phyloP scores from a whole-genome alignment of 1,139 yeast species.

The Suzukiozyma palmioleophila region DNA sequence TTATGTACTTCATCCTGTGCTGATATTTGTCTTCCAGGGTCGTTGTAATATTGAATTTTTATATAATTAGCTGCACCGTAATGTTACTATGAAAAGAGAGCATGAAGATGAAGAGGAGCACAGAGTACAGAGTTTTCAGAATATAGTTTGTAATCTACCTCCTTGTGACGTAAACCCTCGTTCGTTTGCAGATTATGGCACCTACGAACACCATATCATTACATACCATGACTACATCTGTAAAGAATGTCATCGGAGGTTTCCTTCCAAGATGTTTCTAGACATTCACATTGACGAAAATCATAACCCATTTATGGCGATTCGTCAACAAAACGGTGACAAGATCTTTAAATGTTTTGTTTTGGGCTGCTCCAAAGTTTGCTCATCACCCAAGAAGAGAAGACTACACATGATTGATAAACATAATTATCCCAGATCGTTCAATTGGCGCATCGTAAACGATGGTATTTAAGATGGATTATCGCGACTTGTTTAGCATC shows the following conservation, averaged over 20 bases:
- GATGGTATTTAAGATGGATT: constrained; percentile 12
- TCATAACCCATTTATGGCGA: constrained; percentile 47
- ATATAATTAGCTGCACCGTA: no score
- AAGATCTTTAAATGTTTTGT: constrained; percentile 39
- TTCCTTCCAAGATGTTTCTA: constrained; percentile 37
- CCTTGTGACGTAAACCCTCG: constrained; percentile 10
- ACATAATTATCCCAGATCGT: constrained; percentile 47
- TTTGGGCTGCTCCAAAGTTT: constrained; percentile 28
- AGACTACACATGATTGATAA: constrained; percentile 43
- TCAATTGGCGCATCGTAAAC: constrained; percentile 35
- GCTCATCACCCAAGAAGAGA: constrained; percentile 31
- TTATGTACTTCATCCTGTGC: not conserved
- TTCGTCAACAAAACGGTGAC: constrained; percentile 33
- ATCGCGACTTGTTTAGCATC: not conserved
- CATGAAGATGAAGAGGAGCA: constrained; percentile 8
- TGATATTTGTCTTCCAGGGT: no score
- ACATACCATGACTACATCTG: constrained; percentile 29
- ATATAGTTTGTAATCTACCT: constrained; percentile 9
- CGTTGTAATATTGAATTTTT: no score
- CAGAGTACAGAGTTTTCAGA: not conserved
- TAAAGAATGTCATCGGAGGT: constrained; percentile 33
- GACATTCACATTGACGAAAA: constrained; percentile 48
- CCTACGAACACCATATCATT: constrained; percentile 29
- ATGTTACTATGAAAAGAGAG: constrained; percentile 8
- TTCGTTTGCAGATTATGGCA: constrained; percentile 14